A percentile compares a stretch with the other conserved stretches of the same genome.
Evolutionary conservation across 441 rosid genomes (phyloP).

Genomic region (Pelargonium cotyledonis): DNA sequence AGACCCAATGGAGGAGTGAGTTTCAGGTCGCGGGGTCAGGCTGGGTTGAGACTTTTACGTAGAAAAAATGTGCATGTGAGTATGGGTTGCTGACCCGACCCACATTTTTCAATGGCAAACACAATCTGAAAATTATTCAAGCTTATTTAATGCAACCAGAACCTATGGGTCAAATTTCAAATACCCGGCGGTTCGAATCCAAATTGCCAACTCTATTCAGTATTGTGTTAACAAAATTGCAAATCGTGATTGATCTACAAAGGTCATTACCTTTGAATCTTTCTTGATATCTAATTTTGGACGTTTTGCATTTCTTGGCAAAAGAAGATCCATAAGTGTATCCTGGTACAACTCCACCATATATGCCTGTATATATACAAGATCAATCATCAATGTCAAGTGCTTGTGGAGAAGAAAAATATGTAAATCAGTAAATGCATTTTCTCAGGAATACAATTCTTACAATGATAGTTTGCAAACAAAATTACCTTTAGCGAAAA

Average conservation of each 20-base stretch:
- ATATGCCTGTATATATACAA: slow-evolving; percentile 55
- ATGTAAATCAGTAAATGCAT: not conserved
- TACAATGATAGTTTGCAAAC: not conserved
- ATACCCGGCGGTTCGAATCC: not conserved
- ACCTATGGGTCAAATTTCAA: no score
- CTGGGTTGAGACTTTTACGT: no score
- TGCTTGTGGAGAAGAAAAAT: not conserved
- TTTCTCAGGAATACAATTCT: slow-evolving; percentile 2
- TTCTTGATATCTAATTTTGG: slow-evolving; percentile 82
- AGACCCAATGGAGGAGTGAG: no score
- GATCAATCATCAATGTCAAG: slow-evolving; percentile 10
- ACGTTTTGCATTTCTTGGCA: slow-evolving; percentile 62
- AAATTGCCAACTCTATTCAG: not conserved
- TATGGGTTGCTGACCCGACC: no score
- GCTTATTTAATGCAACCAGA: no score
- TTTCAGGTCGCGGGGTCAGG: no score
- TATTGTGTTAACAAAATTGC: not conserved
- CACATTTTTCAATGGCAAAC: no score
- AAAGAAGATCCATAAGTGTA: slow-evolving; percentile 73
- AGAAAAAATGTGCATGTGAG: no score
- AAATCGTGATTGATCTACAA: not conserved
- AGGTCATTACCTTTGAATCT: slow-evolving; percentile 66
- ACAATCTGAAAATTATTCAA: no score
- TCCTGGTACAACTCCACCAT: slow-evolving; percentile 98
- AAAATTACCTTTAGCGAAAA: slow-evolving; percentile 67